These are phyloP conservation scores for Rugosomyces carneus DNA, from an alignment of 1,284 basidiomycete species.

Conservation along the genomic window DNA sequence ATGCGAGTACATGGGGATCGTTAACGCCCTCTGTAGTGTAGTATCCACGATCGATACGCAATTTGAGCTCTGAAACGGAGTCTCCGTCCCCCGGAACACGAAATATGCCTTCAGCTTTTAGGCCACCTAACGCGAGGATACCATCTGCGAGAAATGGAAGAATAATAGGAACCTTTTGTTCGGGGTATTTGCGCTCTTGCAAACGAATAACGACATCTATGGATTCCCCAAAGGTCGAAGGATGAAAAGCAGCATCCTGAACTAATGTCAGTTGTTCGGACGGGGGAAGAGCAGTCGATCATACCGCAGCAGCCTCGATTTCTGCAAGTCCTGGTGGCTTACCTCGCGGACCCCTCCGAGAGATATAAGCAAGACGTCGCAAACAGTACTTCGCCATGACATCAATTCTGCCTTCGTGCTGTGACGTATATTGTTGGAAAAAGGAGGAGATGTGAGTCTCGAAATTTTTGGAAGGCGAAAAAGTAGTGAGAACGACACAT, in stretches of 20 bases:
- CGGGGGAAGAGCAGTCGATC: constrained; percentile 20
- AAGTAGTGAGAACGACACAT: constrained; percentile 81
- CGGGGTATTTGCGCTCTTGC: constrained; percentile 80
- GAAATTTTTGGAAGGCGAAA: constrained; percentile 88
- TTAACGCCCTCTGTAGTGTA: constrained; percentile 85
- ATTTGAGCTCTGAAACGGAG: constrained; percentile 76
- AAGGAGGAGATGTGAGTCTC: constrained; percentile 77
- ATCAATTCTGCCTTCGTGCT: constrained; percentile 71
- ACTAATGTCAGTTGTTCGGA: background rate
- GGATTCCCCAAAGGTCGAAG: constrained; percentile 87
- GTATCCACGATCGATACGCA: constrained; percentile 84
- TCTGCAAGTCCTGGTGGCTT: constrained; percentile 75
- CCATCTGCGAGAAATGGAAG: constrained; percentile 89
- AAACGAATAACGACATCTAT: constrained; percentile 77
- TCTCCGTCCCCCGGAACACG: constrained; percentile 86
- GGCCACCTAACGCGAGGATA: constrained; percentile 82
- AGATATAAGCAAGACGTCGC: constrained; percentile 61
- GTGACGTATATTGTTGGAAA: constrained; percentile 60
- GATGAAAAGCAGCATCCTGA: constrained; percentile 87
- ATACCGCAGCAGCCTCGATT: constrained; percentile 81
- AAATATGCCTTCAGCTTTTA: constrained; percentile 84
- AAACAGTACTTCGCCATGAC: constrained; percentile 88
- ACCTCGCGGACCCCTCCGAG: constrained; percentile 77
- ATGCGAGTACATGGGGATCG: constrained; percentile 84
- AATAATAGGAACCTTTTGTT: constrained; percentile 82